Base-by-base conservation (phyloP, 371 early-diverging fungal species). In the Mortierella sp. region DNA sequence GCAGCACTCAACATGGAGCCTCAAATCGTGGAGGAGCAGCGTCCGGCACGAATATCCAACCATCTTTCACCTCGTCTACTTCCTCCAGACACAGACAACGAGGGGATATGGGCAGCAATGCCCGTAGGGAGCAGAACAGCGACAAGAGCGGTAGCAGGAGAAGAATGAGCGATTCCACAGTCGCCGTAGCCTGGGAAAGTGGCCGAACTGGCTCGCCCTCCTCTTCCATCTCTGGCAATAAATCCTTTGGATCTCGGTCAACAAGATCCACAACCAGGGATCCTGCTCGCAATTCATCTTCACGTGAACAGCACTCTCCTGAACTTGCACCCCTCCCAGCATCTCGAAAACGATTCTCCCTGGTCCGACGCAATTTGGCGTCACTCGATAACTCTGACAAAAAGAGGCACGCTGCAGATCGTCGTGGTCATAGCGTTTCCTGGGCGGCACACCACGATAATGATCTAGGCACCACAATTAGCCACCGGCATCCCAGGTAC, bases 301-400 rank as follows among this genome's bases (percentile, higher is more conserved):
- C 13, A 17, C 15, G 19, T 17, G 17, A 12, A 60, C 19, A 19
- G 34, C 57, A 35, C 32, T 17, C 49, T 40, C 54, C 40, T 22
- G 42, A 4, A 7, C 49, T 35, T 7, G 62, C 37, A 37, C 49
- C 32, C 3, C 60, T 42, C 42, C 45, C 43, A 19, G 31, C n/a
- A 22, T 43, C 73, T 57, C 49, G 15, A 67, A 66, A 67, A 49
- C 67, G 42, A 26, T 66, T 72, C 42, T 42, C 62, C 49, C 37
- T 72, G 45, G 56, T 72, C 56, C 73, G 67, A 28, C 56, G 66
- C 13, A 49, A 34, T 17, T 49, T 60, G 53, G 32, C 23, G 26
- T 49, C 60, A 9, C 42, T 45, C 23, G 45, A 42, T n/a, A 43
- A 19, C 22, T 2, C 29, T 26, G 23, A 29, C 29, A 56, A 56